A percentile compares a stretch with the other conserved stretches of the same genome.
phyloP scores from a whole-genome alignment of 441 rosid genomes.

The Brassica hybrid region DNA sequence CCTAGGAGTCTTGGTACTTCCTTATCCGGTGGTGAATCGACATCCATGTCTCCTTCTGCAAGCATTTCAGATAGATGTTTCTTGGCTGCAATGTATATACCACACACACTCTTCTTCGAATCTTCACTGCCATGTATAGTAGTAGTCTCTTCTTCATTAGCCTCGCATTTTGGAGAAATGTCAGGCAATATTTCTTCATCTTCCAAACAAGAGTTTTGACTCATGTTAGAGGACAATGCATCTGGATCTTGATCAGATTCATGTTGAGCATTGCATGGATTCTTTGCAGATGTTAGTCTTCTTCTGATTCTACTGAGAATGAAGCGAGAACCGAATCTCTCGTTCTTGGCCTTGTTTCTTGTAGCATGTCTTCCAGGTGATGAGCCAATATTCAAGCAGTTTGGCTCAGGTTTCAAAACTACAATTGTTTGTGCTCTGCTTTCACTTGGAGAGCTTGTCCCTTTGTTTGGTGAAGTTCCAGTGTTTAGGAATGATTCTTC shows the following conservation, averaged over 20 bases:
- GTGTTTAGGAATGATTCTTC: constrained; percentile 46
- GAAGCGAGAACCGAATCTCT: constrained; percentile 61
- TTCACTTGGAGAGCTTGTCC: constrained; percentile 34
- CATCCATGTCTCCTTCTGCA: constrained; percentile 43
- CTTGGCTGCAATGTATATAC: constrained; percentile 85
- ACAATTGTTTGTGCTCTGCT: constrained; percentile 57
- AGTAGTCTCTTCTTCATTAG: too few species aligned
- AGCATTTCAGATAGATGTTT: constrained; percentile 90
- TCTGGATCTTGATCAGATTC: constrained; percentile 51
- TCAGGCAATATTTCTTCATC: constrained; percentile 31
- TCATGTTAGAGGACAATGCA: constrained; percentile 25
- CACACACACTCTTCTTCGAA: constrained; percentile 51
- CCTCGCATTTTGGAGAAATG: too few species aligned
- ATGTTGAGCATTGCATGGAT: constrained; percentile 53
- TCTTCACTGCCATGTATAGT: constrained; percentile 7
- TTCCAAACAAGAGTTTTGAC: constrained; percentile 48
- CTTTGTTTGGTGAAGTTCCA: constrained; percentile 51
- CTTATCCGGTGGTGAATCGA: too few species aligned
- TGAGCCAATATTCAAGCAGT: constrained; percentile 44
- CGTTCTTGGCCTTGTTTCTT: constrained; percentile 47
- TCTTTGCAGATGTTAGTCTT: constrained; percentile 67
- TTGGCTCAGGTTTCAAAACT: constrained; percentile 76
- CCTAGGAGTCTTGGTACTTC: too few species aligned
- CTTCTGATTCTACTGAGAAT: constrained; percentile 74
- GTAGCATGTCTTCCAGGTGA: constrained; percentile 43